Percentiles rank a stretch among this genome's conserved stretches.
Evolutionary conservation across 2,329 filamentous ascomycete genomes (phyloP).

Genomic region (Nemania sp.): DNA sequence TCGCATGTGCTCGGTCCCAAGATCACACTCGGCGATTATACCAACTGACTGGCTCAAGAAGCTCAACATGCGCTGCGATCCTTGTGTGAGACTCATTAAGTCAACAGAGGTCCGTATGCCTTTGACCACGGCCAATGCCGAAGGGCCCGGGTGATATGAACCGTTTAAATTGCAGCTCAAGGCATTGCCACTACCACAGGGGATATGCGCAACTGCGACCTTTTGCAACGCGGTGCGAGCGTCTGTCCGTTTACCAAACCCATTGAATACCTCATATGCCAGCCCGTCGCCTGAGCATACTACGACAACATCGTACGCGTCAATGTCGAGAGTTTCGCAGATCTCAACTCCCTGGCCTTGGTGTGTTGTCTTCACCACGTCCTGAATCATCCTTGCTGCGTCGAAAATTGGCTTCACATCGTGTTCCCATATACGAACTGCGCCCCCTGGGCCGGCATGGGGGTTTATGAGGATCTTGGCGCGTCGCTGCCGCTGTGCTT

Average conservation of each 20-base stretch:
- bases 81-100: slow-evolving; percentile 88
- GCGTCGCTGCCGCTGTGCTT: slow-evolving; percentile 75
- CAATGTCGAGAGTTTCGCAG: slow-evolving; percentile 78
- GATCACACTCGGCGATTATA: slow-evolving; percentile 88
- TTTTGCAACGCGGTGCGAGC: slow-evolving; percentile 79
- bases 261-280: slow-evolving; percentile 95
- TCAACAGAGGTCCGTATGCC: slow-evolving; percentile 87
- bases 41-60: slow-evolving; percentile 93
- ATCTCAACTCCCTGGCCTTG: slow-evolving; percentile 84
- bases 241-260: slow-evolving; percentile 80
- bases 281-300: slow-evolving; percentile 94
- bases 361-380: slow-evolving; percentile 77
- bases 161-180: slow-evolving; percentile 92
- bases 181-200: slow-evolving; percentile 93
- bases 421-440: slow-evolving; percentile 77
- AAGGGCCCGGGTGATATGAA: slow-evolving; percentile 78
- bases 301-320: slow-evolving; percentile 85
- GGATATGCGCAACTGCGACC: slow-evolving; percentile 86
- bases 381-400: slow-evolving; percentile 81
- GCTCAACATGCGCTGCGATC: slow-evolving; percentile 77
- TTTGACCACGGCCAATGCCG: slow-evolving; percentile 88
- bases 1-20: slow-evolving; percentile 88
- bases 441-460: slow-evolving; percentile 84
- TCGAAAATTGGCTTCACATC: slow-evolving; percentile 85
- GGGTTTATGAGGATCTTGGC: slow-evolving; percentile 94